A percentile compares a stretch with the other conserved stretches of the same genome.
Conservation (phyloP, 228 moss, liverwort and hornwort species). For the Sphagnum fallax region DNA sequence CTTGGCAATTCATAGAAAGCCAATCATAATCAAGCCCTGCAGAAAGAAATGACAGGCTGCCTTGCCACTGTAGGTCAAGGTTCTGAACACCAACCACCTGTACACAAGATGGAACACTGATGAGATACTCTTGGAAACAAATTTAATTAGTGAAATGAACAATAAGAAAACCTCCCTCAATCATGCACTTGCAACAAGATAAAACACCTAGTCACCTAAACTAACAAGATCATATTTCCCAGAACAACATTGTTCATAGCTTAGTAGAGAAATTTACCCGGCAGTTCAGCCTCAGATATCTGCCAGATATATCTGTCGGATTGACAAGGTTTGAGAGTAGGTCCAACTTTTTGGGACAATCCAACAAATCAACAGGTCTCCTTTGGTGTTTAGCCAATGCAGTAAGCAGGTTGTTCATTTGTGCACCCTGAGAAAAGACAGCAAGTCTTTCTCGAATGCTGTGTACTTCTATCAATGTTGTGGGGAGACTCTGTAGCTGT, state of each 20-base stretch:
- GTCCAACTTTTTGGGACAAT: slow-evolving; percentile 14
- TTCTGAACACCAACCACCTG: slow-evolving; percentile 31
- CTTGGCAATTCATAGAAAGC: slow-evolving; percentile 3
- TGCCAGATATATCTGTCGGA: slow-evolving; percentile 15
- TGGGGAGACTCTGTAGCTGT: slow-evolving; percentile 28
- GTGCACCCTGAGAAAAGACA: slow-evolving; percentile 5
- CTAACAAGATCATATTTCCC: too few relatives aligned
- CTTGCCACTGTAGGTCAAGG: slow-evolving; percentile 41
- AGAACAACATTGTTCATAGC: not conserved
- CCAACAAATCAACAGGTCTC: slow-evolving; percentile 1
- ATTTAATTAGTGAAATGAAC: not conserved
- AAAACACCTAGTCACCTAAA: too few relatives aligned
- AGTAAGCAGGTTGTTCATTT: slow-evolving; percentile 6
- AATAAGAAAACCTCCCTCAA: not conserved
- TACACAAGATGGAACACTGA: not conserved
- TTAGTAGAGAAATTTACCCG: slow-evolving; percentile 16
- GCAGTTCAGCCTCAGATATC: slow-evolving; percentile 30
- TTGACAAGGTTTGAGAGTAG: slow-evolving; percentile 29
- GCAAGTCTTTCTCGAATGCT: slow-evolving; percentile 27
- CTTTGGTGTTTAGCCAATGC: slow-evolving; percentile 3
- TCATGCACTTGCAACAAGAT: not conserved
- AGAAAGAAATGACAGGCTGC: not conserved
- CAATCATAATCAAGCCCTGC: not conserved
- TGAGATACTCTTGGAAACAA: not conserved
- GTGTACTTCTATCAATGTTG: slow-evolving; percentile 27